Conservation (phyloP, 139 green algal species). For the Coelastrella sp. region DNA sequence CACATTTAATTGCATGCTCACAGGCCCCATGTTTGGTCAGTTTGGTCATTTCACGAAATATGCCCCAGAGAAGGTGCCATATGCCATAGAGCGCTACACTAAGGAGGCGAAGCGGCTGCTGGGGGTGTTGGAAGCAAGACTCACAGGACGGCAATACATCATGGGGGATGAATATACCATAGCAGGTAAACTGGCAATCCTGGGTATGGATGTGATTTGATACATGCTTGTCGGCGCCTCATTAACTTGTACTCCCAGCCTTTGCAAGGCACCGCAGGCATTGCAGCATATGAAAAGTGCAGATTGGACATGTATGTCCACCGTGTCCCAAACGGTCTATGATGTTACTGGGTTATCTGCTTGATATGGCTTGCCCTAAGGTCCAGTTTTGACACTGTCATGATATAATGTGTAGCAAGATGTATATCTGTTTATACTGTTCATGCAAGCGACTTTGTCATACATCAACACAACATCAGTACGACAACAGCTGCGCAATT, state of each 20-base stretch:
- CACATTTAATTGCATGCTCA: background rate
- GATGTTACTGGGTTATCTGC: no score
- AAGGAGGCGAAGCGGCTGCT: constrained; percentile 52
- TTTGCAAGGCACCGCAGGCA: background rate
- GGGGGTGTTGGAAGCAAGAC: constrained; percentile 48
- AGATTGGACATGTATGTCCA: no score
- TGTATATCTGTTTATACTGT: background rate
- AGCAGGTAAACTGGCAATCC: constrained; percentile 9
- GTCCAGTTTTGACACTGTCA: no score
- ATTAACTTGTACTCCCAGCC: no score
- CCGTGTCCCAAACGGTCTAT: no score
- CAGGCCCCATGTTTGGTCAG: constrained; percentile 52
- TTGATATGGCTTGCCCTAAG: no score
- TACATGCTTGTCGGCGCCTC: no score
- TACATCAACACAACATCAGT: no score
- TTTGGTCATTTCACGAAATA: constrained; percentile 47
- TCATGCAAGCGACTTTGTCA: background rate
- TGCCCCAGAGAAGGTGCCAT: constrained; percentile 53
- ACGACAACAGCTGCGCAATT: no score
- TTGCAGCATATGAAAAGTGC: no score
- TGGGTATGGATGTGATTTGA: background rate
- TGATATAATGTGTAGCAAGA: no score
- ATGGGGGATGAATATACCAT: constrained; percentile 57
- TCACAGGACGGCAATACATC: constrained; percentile 46
- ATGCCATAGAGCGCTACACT: constrained; percentile 55